A percentile compares a stretch with the other conserved stretches of the same genome.
Conservation (phyloP, 2,329 filamentous ascomycete genomes). For the Myriosclerotinia scirpicola region DNA sequence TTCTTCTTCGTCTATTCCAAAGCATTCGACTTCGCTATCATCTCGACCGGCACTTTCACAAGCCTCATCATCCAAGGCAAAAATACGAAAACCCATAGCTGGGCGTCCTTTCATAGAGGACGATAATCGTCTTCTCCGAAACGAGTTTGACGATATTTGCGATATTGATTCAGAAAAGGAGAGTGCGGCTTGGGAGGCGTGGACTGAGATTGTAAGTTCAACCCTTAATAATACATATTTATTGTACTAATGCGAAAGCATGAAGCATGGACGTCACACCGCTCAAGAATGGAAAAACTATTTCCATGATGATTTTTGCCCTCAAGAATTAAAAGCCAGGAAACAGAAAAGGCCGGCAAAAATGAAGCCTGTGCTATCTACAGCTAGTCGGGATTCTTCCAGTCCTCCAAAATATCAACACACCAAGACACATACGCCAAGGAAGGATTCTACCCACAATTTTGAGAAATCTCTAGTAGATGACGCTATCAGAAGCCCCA, state of each 20-base stretch:
- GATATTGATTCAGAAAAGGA: conserved; percentile 30
- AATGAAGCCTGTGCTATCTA: conserved; percentile 7
- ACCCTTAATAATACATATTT: neutral
- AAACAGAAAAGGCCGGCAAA: conserved; percentile 7
- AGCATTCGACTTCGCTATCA: neutral
- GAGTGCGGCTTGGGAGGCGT: conserved; percentile 38
- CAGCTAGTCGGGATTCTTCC: neutral
- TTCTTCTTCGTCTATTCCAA: neutral
- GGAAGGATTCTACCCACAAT: neutral
- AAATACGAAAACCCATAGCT: conserved; percentile 21
- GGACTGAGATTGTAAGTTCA: conserved; percentile 32
- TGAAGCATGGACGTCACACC: conserved; percentile 37
- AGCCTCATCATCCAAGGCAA: neutral
- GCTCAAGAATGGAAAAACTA: conserved; percentile 40
- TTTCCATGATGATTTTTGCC: conserved; percentile 28
- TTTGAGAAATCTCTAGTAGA: neutral
- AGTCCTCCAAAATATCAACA: neutral
- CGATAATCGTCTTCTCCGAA: conserved; percentile 31
- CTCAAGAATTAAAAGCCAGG: conserved; percentile 17
- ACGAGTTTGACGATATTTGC: conserved; percentile 32
- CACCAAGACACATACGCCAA: neutral
- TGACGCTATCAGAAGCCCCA: neutral
- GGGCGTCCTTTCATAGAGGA: conserved; percentile 32
- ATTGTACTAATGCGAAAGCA: conserved; percentile 9
- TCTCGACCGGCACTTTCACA: neutral